Conservation (phyloP, 1,284 basidiomycete species). For the Ceratobasidium papillatum region DNA sequence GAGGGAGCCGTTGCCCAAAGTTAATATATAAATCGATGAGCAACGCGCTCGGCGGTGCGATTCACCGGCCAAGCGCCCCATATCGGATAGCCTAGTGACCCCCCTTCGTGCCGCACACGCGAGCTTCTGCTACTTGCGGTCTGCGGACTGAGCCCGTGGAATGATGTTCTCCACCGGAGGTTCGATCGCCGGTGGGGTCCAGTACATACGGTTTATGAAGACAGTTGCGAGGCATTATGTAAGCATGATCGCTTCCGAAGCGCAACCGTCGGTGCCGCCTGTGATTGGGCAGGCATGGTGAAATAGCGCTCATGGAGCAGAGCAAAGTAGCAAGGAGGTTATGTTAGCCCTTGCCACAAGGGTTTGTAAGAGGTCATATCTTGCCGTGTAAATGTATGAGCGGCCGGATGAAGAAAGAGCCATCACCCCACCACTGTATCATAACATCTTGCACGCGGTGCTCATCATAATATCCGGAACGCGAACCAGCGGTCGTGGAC, state of each 20-base stretch:
- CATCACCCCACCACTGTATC: background rate
- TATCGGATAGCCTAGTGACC: conserved; percentile 3
- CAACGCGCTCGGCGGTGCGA: conserved; percentile 35
- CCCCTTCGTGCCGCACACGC: conserved; percentile 5
- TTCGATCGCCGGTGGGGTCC: conserved; percentile 30
- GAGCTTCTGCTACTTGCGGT: conserved; percentile 9
- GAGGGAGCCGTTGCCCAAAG: background rate
- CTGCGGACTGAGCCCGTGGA: conserved; percentile 3
- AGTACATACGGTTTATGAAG: background rate
- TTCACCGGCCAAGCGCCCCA: conserved; percentile 24
- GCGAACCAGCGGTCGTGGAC: background rate
- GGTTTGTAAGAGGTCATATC: background rate
- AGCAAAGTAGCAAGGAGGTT: background rate
- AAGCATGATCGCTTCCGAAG: conserved; percentile 1
- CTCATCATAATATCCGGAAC: background rate
- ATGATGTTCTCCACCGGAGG: conserved; percentile 19
- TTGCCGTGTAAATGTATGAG: background rate
- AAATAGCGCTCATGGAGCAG: background rate
- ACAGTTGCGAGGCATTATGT: background rate
- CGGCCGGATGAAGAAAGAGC: background rate
- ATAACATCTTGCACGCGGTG: background rate
- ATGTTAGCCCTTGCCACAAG: background rate
- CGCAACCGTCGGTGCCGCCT: background rate
- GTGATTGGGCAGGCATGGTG: conserved; percentile 1
- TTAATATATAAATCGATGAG: conserved; percentile 13